phyloP scores from a whole-genome alignment of 495 filamentous ascomycete genomes.

The Terfezia claveryi region DNA sequence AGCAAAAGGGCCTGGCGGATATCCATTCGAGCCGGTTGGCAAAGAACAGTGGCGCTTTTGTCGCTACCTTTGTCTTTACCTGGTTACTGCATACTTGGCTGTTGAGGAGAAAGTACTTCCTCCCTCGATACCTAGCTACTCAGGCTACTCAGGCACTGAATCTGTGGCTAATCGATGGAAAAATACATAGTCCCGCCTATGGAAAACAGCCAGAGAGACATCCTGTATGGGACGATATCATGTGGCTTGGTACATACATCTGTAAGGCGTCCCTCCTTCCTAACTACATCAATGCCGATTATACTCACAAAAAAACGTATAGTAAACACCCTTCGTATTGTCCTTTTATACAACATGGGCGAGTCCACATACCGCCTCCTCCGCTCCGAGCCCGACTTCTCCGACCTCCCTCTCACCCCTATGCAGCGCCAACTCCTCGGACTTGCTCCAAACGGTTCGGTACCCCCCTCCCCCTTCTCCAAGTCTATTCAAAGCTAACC shows the following conservation, averaged over 20 bases:
- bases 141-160: background rate
- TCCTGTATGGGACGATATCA: too few species aligned
- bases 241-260: background rate
- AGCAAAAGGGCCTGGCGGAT: slow-evolving; percentile 48
- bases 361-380: slow-evolving; percentile 46
- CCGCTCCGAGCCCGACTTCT: slow-evolving; percentile 46
- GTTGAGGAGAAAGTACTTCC: background rate
- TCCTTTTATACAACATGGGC: slow-evolving; percentile 44
- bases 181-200: too few species aligned
- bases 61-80: background rate
- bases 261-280: slow-evolving; percentile 6
- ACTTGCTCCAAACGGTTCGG: slow-evolving; percentile 44
- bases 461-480: slow-evolving; percentile 11
- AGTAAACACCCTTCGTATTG: slow-evolving; percentile 29
- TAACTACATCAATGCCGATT: slow-evolving; percentile 21
- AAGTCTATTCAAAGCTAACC: too few species aligned
- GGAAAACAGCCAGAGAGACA: too few species aligned
- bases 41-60: slow-evolving; percentile 29
- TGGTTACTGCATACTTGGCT: background rate
- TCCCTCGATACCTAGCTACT: background rate
- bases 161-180: background rate
- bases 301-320: slow-evolving; percentile 11
- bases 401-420: slow-evolving; percentile 79
- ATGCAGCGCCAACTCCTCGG: slow-evolving; percentile 69
- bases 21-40: slow-evolving; percentile 40